These are phyloP conservation scores for Stentor coeruleus DNA, from an alignment of 73 alveolate species.

Conservation along the genomic window DNA sequence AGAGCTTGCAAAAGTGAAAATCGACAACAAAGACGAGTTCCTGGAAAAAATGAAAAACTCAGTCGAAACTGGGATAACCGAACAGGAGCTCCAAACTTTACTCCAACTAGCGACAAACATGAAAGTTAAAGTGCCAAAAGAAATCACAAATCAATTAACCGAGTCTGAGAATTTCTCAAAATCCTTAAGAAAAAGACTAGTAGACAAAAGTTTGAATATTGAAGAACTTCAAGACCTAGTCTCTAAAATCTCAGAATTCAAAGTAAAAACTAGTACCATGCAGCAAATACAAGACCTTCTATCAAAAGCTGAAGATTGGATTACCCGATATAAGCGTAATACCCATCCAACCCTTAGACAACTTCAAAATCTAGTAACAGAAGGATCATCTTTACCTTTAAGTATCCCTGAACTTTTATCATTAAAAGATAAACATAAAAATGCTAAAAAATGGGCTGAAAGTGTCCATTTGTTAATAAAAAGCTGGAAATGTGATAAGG, in stretches of 20 bases:
- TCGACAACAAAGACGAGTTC: slow-evolving; percentile 18
- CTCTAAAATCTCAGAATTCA: not conserved
- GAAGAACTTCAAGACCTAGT: slow-evolving; percentile 7
- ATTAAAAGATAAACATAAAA: slow-evolving; percentile 11
- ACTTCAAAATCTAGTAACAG: slow-evolving; percentile 1
- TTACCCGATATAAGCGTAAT: not conserved
- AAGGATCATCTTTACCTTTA: slow-evolving; percentile 10
- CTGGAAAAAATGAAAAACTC: slow-evolving; percentile 22
- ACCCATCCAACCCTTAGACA: slow-evolving; percentile 8
- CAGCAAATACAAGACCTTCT: not conserved
- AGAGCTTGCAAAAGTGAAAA: not conserved
- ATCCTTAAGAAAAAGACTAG: not conserved
- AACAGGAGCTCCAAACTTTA: slow-evolving; percentile 21
- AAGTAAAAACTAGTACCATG: slow-evolving; percentile 10
- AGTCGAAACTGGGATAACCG: slow-evolving; percentile 10
- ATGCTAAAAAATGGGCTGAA: slow-evolving; percentile 4
- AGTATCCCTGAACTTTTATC: not conserved
- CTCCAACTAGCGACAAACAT: slow-evolving; percentile 9
- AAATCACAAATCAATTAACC: not conserved
- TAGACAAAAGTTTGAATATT: not conserved
- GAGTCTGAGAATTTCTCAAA: slow-evolving; percentile 5
- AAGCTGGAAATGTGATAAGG: slow-evolving; percentile 10
- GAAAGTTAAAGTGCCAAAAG: slow-evolving; percentile 21
- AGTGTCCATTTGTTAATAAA: not conserved
- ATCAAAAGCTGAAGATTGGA: slow-evolving; percentile 2